Base-by-base conservation (phyloP, 1,284 basidiomycete species). In the Farysia itapuensis region DNA sequence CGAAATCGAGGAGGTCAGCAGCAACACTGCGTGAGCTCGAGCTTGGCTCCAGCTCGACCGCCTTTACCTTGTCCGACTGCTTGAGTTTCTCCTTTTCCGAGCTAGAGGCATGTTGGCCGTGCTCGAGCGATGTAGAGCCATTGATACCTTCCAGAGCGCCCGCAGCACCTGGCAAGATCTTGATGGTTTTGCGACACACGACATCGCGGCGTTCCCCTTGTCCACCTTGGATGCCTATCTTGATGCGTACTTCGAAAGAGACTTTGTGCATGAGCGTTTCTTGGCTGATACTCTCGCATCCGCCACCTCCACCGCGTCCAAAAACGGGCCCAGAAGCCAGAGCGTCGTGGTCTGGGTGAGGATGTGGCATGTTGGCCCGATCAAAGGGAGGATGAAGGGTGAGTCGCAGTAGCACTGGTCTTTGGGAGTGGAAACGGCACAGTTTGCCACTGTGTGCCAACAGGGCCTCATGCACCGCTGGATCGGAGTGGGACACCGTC, bases 281-380 rank as follows among this genome's bases (percentile, higher is more conserved):
- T 35, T 76, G 74, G 19, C 56, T 67, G 43, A 76, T 65, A 28
- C 68, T 68, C 44, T 74, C 70, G 46, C 74, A 76, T 9, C 66
- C 58, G 11, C 69, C 66, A 12, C 69, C 70, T 13, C 68, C 73
- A 13, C 64, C 70, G 2, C 63, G 39, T 2, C 52, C 61, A 15
- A 56, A 63, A 19, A 70, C 54, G 12, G 67, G 60, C 2, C 65
- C 68, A 0, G 58, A 57, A 12, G 46, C 50, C 4, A 67, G 53
- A 7, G 70, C 68, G 29, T 72, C 70, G 42, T 72, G 70, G 34
- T 72, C 70, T 2, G 70, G 70, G 43, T 70, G 65, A 9, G 70
- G 70, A 36, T 73, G 68, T 2, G 67, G 66, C 52, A 74, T 71
- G 43, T 72, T 59, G 21, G 49, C 40, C 1, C 54, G 42, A 19